phyloP scores from a whole-genome alignment of 257 asterid species.

The Gentiana macrophylla region DNA sequence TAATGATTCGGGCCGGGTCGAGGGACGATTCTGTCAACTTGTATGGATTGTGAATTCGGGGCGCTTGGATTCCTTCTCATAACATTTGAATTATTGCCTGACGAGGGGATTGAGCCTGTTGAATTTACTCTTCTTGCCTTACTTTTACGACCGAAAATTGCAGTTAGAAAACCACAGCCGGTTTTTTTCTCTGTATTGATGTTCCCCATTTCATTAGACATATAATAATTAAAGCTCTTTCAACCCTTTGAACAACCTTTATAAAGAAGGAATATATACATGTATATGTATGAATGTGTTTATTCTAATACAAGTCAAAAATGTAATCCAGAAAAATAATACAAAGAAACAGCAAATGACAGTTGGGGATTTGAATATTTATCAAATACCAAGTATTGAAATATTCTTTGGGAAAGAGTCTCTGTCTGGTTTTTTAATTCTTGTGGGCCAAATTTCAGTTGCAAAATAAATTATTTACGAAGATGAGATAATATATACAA shows the following conservation, averaged over 20 bases:
- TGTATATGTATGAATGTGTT: background rate
- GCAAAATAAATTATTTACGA: background rate
- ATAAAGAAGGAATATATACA: background rate
- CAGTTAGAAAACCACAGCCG: constrained; percentile 63
- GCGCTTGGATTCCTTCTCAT: constrained; percentile 25
- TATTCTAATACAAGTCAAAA: constrained; percentile 3
- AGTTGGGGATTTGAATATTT: background rate
- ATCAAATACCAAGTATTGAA: constrained; percentile 13
- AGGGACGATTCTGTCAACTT: constrained; percentile 38
- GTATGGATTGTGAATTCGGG: constrained; percentile 15
- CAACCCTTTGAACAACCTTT: background rate
- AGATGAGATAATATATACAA: background rate
- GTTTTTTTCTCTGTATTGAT: constrained; percentile 49
- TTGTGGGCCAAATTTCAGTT: background rate
- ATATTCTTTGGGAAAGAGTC: constrained; percentile 2
- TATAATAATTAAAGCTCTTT: too few species aligned
- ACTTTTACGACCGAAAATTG: constrained; percentile 62
- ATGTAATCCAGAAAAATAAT: too few species aligned
- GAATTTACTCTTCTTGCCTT: constrained; percentile 50
- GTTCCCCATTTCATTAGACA: constrained; percentile 43
- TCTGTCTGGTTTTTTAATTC: background rate
- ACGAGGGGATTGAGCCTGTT: constrained; percentile 35
- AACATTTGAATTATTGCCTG: constrained; percentile 5
- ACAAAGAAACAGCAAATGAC: background rate
- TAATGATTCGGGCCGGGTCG: constrained; percentile 46